Conservation (phyloP, 371 early-diverging fungal species). For the Actinomortierella ambigua region DNA sequence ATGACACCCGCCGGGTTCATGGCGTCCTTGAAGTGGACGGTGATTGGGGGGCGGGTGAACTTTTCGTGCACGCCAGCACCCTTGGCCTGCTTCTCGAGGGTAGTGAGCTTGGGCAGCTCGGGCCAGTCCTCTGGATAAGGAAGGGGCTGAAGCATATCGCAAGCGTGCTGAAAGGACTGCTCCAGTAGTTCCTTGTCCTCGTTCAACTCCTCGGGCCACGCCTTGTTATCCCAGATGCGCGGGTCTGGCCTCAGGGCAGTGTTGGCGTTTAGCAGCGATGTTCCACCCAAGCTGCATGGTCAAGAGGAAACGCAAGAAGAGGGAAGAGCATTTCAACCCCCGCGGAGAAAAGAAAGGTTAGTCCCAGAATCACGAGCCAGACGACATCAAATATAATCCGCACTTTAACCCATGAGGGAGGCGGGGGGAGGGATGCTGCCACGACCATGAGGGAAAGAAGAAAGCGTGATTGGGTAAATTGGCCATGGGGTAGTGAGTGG, state of each 20-base stretch:
- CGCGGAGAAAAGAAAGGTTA: no score
- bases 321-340: no score
- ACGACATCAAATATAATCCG: no score
- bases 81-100: slow-evolving; percentile 44
- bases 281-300: slow-evolving; percentile 46
- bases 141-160: slow-evolving; percentile 42
- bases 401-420: no score
- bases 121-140: slow-evolving; percentile 50
- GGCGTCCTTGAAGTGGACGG: slow-evolving; percentile 45
- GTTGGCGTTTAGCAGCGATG: slow-evolving; percentile 50
- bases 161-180: slow-evolving; percentile 42
- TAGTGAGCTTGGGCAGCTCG: slow-evolving; percentile 40
- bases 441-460: no score
- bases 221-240: slow-evolving; percentile 36
- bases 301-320: no score
- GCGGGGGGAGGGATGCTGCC: no score
- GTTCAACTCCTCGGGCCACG: slow-evolving; percentile 44
- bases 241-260: slow-evolving; percentile 47
- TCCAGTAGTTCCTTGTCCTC: slow-evolving; percentile 35
- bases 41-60: slow-evolving; percentile 45
- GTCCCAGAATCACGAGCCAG: no score
- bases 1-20: slow-evolving; percentile 47
- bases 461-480: no score
- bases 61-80: slow-evolving; percentile 33
- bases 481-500: no score